Base-by-base conservation (phyloP, 805 yeast genomes). In the Yamadazyma scolyti region DNA sequence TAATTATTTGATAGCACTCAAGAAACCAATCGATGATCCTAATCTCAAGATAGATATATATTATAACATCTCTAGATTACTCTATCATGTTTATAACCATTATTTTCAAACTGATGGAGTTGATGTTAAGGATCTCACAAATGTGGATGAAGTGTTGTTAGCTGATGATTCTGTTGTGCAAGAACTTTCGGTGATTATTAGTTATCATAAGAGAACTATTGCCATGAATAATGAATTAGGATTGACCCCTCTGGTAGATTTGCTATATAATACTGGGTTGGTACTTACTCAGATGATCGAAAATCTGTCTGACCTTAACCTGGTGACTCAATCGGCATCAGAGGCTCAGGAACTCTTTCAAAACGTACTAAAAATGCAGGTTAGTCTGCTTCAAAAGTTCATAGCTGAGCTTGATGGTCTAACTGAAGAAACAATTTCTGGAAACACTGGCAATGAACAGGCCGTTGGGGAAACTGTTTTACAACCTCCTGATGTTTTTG, bases 61-160 rank as follows among this genome's bases (percentile, higher is more conserved):
- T 38, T 82, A 80, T 50, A 82, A 82, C 52, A 57, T 75, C 3
- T 65, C 76, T 12, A 50, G 90, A 35, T 58, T 82, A 39, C 52
- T 77, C 14, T 78, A 71, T 39, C 77, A 73, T 36, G 81, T 81
- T 0, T 77, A 77, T 47, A 59, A 54, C 40, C 72, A 69, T 29
- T 74, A 68, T 37, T 53, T 61, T 28, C 69, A 69, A 30, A 60
- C 63, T 6, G 79, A 76, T 9, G 72, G 69, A 0, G 62, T 73
- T 3, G 46, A 58, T 31, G 25, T 61, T 1, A 29, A 42, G n/a
- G 50, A 45, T 8, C 47, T 65, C 31, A 36, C 20, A n/a, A 58
- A 56, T 26, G 54, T 62, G 4, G 58, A 48, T 12, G 68, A 60
- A 23, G 65, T 54, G 3, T 31, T 59, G 11, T 11, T 21, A 10